Base-by-base conservation (phyloP, 176 grass and related monocot genomes). In the Stipa capillata region DNA sequence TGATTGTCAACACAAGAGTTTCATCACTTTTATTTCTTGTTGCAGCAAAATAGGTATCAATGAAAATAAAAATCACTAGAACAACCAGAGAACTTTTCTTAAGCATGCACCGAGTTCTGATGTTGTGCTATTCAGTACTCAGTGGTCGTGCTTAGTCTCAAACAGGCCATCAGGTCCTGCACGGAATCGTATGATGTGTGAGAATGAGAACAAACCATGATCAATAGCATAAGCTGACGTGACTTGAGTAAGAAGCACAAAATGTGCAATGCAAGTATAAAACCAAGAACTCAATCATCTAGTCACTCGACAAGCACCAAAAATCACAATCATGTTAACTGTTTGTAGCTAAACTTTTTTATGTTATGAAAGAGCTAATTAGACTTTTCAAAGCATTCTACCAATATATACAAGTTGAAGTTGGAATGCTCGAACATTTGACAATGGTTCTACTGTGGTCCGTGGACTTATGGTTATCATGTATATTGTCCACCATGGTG, bases 101-200 rank as follows among this genome's bases (percentile, higher is more conserved):
- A 53, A 88, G 35, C 82, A 72, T 48, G 35, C 52, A 84, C 42
- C 23, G 1, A 29, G 39, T 72, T 24, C 72, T 50, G 36, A 87
- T 41, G 36, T 51, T 61, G 50, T 48, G 60, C 33, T 74, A 56
- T 42, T 43, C 83, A 82, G 47, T 72, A 79, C 74, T 95, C 78
- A 77, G n/a, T 81, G 83, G 71, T 69, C 66, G 25, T 91, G 77
- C 81, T 95, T 95, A 1, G 0, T 71, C 93, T 96, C 93, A 83
- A 96, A 96, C 34, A 96, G 74, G 23, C 93, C 89, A 77, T 96
- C 41, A 5, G 89, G 92, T 50, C 92, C 92, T 94, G 81, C 72
- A 83, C 48, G 21, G 12, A 55, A 67, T 74, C 54, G 34, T 17
- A 61, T 9, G 33, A 74, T 21, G 9, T 58, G 48, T 82, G 29